Evolutionary conservation across 352 stramenopile species (phyloP).

Genomic region (Halophytophthora polymorphica): DNA sequence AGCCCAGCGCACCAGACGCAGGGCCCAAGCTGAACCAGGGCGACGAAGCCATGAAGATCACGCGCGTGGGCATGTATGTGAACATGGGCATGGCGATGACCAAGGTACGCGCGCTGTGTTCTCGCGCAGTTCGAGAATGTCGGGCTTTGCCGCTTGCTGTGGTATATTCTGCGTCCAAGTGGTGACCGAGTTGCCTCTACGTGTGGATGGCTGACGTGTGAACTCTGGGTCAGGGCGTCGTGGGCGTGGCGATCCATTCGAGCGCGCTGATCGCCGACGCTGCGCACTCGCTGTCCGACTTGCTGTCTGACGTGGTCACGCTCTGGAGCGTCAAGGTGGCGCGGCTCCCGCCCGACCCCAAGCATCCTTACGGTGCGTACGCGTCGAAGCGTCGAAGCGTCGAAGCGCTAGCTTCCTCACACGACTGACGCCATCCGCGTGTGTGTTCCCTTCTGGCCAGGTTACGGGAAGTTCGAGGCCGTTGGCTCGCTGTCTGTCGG

Average conservation of each 20-base stretch:
- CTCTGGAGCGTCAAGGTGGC: conserved; percentile 92
- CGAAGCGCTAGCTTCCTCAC: no score
- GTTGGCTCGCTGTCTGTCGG: conserved; percentile 85
- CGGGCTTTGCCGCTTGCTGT: not conserved
- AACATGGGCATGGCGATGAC: conserved; percentile 90
- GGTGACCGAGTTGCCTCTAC: not conserved
- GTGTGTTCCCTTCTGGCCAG: conserved; percentile 13
- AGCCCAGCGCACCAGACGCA: not conserved
- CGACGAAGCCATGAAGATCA: conserved; percentile 84
- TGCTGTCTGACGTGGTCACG: conserved; percentile 96
- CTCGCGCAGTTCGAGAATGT: conserved; percentile 25
- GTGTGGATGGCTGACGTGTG: not conserved
- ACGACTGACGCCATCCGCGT: not conserved
- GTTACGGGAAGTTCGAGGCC: conserved; percentile 89
- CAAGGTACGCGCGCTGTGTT: conserved; percentile 53
- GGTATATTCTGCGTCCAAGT: not conserved
- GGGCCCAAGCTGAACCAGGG: conserved; percentile 23
- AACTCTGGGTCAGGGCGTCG: conserved; percentile 39
- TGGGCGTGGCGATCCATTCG: conserved; percentile 80
- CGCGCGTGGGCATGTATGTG: conserved; percentile 90
- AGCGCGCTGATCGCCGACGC: conserved; percentile 94
- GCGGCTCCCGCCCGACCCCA: conserved; percentile 91
- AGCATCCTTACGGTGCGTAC: conserved; percentile 81
- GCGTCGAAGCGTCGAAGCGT: not conserved
- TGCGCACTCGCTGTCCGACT: conserved; percentile 94